Evolutionary conservation across 768 basidiomycete species (phyloP), one percentile per base, ranked within the genome.

Genomic region (Suillus cothurnatus): DNA sequence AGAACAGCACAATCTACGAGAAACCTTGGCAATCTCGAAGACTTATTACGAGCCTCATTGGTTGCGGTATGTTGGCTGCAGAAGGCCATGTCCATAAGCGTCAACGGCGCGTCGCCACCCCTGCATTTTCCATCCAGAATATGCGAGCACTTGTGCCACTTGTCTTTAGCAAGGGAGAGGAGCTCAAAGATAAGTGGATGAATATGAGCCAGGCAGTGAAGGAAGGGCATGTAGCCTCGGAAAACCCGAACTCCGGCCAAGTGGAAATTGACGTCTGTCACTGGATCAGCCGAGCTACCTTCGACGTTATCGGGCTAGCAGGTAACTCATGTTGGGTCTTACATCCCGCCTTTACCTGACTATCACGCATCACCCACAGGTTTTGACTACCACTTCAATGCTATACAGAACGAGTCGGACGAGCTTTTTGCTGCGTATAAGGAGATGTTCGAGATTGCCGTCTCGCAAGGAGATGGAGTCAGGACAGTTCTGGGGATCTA

Each of bases 291-390:
- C 84, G 93, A 50, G 88, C 89, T 11, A 94, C 94, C 0, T 92
- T 97, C 71, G 95, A 97, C 74, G 89, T 96, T 52, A 94, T 97
- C 69, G 95, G 94, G 1, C 74, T 93, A n/a, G 92, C 94, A 49
- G 92, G 92, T 92, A 63, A 55, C 80, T 72, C 38, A n/a, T 9
- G 28, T 64, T 55, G 47, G 34, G 17, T 19, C 38, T 38, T 39
- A 11, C 23, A 39, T 6, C 17, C 15, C 36, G 23, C 21, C 21
- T 14, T 38, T 47, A 28, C 9, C 59, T 58, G 57, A 58, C 26
- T 9, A 58, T 58, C 23, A 26, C 21, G 12, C 21, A 55, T 55
- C 31, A 55, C 31, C 14, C 55, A 7, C 60, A 93, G 93, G 91
- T 2, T 97, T 96, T 72, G 92, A 89, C 67, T 96, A 96, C 71